These are phyloP conservation scores for Phaeosphaeria sp. DNA, from an alignment of 2,329 filamentous ascomycete species.

Conservation along the genomic window DNA sequence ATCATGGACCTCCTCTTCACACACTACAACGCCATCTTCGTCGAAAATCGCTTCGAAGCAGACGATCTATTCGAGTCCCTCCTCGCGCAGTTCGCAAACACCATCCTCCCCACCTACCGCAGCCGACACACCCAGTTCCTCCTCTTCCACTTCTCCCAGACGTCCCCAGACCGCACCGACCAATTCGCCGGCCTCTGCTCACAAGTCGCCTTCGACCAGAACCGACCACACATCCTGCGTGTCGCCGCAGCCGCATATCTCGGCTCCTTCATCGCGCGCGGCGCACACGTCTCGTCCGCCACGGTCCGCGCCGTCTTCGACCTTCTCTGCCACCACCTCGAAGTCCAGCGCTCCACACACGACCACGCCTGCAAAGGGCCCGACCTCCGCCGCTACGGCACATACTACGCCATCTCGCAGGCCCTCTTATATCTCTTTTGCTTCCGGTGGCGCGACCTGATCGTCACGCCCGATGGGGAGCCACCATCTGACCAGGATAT, in stretches of 20 bases:
- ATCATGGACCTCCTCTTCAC: constrained; percentile 88
- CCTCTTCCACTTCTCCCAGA: constrained; percentile 92
- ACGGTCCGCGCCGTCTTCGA: constrained; percentile 84
- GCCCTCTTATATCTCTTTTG: constrained; percentile 94
- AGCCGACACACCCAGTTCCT: constrained; percentile 95
- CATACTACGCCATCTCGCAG: constrained; percentile 89
- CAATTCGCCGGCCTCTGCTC: constrained; percentile 82
- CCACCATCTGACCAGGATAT: constrained; percentile 53
- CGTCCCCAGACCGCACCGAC: constrained; percentile 77
- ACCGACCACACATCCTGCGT: constrained; percentile 70
- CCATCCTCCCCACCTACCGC: constrained; percentile 88
- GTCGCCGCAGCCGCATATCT: constrained; percentile 91
- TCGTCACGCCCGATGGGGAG: constrained; percentile 61
- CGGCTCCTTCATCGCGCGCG: constrained; percentile 91
- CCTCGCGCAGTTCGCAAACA: constrained; percentile 82
- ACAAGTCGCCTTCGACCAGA: constrained; percentile 72
- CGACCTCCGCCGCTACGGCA: constrained; percentile 80
- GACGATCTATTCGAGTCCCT: constrained; percentile 79
- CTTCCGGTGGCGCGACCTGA: constrained; percentile 94
- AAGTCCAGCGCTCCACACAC: constrained; percentile 74
- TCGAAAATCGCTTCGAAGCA: constrained; percentile 67
- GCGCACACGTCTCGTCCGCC: constrained; percentile 77
- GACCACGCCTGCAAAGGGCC: constrained; percentile 81
- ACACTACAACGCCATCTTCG: constrained; percentile 78
- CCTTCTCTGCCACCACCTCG: constrained; percentile 78